A percentile compares a stretch with the other conserved stretches of the same genome.
Conservation (phyloP, 768 basidiomycete species). For the Cyclocybe cylindracea region DNA sequence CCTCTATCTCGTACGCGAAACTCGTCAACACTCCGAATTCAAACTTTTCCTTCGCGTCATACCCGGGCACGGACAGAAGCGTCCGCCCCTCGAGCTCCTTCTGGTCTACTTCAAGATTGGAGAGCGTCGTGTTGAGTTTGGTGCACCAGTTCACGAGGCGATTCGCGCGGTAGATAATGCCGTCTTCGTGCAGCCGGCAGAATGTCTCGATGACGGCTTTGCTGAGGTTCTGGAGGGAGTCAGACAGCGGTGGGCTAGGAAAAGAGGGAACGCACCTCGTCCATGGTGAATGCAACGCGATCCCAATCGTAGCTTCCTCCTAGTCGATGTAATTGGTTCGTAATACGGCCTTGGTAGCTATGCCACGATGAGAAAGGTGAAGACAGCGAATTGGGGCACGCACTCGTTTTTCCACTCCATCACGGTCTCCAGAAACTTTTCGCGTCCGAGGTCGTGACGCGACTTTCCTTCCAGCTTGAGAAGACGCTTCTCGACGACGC, state of each 20-base stretch:
- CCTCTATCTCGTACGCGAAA: constrained; percentile 91
- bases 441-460: constrained; percentile 93
- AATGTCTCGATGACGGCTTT: constrained; percentile 93
- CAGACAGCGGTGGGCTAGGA: not conserved
- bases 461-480: constrained; percentile 82
- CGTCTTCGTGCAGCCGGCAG: constrained; percentile 88
- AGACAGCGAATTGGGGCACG: constrained; percentile 26
- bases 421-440: constrained; percentile 86
- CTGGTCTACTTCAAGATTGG: constrained; percentile 98
- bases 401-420: constrained; percentile 98
- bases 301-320: constrained; percentile 97
- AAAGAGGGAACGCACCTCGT: constrained; percentile 54
- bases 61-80: constrained; percentile 88
- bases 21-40: constrained; percentile 96
- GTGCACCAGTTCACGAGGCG: constrained; percentile 99
- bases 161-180: constrained; percentile 92
- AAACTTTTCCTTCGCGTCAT: constrained; percentile 92
- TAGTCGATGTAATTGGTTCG: constrained; percentile 82
- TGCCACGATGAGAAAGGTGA: not conserved
- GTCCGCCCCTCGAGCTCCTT: constrained; percentile 86
- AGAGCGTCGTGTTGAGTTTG: constrained; percentile 91
- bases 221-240: constrained; percentile 55
- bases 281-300: constrained; percentile 94
- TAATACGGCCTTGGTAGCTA: constrained; percentile 91
- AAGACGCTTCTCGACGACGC: constrained; percentile 92